Evolutionary conservation across 2,329 filamentous ascomycete genomes (phyloP).

Genomic region (Septoria petroselini): DNA sequence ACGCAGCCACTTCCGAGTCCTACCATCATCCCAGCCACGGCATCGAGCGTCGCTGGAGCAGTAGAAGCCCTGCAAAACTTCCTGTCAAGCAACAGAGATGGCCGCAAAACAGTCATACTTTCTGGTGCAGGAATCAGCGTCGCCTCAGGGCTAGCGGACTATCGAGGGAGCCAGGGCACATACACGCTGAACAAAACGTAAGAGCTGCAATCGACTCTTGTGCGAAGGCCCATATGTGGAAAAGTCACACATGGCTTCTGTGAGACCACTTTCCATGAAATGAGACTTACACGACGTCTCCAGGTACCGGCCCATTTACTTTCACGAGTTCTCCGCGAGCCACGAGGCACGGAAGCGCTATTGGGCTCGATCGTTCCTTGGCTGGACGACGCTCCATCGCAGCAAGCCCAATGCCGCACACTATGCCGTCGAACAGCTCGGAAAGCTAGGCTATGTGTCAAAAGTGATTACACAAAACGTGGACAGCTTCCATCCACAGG

Average conservation of each 20-base stretch:
- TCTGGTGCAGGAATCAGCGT: conserved; percentile 92
- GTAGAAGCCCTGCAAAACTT: conserved; percentile 75
- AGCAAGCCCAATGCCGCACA: conserved; percentile 80
- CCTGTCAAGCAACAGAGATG: conserved; percentile 53
- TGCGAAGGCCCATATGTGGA: no score
- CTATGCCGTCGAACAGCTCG: conserved; percentile 70
- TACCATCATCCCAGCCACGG: conserved; percentile 68
- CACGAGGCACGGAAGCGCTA: conserved; percentile 89
- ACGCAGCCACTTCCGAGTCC: conserved; percentile 77
- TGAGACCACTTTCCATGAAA: not conserved
- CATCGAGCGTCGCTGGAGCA: conserved; percentile 68
- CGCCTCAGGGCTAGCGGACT: conserved; percentile 88
- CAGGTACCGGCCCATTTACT: conserved; percentile 82
- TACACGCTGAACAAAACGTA: conserved; percentile 80
- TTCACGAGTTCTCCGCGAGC: conserved; percentile 76
- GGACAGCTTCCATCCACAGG: conserved; percentile 81
- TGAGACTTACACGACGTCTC: conserved; percentile 1
- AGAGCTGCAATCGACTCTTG: conserved; percentile 3
- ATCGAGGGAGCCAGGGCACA: conserved; percentile 82
- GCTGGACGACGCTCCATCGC: conserved; percentile 77
- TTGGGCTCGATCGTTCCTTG: conserved; percentile 91
- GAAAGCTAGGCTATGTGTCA: conserved; percentile 66
- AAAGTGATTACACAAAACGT: conserved; percentile 93
- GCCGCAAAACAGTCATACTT: conserved; percentile 61
- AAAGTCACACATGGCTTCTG: no score